Conservation (phyloP, 1,284 basidiomycete genomes). For the Sporisorium sorghi region DNA sequence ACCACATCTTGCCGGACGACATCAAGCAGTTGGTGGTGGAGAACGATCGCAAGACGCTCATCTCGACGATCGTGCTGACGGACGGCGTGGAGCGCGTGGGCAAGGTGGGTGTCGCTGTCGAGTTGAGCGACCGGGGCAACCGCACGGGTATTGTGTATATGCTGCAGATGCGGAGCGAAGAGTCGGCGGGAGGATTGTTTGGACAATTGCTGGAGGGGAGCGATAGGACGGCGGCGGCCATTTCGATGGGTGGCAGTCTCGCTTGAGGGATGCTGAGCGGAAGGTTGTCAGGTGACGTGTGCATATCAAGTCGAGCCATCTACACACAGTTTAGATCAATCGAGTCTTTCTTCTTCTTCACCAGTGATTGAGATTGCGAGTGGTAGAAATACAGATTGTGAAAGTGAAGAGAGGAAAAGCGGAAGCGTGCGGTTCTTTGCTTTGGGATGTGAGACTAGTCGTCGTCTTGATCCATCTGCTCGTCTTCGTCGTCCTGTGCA, state of each 20-base stretch:
- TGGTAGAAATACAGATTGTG: conserved; percentile 7
- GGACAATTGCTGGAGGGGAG: conserved; percentile 88
- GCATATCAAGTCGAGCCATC: no score
- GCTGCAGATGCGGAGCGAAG: conserved; percentile 83
- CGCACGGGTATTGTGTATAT: conserved; percentile 98
- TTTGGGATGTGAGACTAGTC: neutral
- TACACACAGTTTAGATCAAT: no score
- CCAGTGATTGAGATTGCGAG: neutral
- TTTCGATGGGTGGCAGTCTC: conserved; percentile 28
- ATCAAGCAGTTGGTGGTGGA: conserved; percentile 97
- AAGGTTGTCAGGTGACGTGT: neutral
- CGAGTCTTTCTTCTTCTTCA: neutral
- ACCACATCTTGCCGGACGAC: conserved; percentile 81
- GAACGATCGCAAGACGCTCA: conserved; percentile 79
- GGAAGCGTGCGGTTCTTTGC: neutral
- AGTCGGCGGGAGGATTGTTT: conserved; percentile 84
- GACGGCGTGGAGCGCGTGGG: conserved; percentile 98
- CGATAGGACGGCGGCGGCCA: conserved; percentile 73
- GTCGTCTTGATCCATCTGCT: conserved; percentile 34
- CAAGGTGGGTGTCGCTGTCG: conserved; percentile 95
- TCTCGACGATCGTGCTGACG: conserved; percentile 93
- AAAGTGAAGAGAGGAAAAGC: neutral
- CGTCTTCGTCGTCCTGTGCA: conserved; percentile 1
- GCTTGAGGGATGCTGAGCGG: conserved; percentile 3
- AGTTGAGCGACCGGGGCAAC: conserved; percentile 87